Evolutionary conservation across 2,329 filamentous ascomycete species (phyloP).

Genomic region (Microcyclosporella mali): DNA sequence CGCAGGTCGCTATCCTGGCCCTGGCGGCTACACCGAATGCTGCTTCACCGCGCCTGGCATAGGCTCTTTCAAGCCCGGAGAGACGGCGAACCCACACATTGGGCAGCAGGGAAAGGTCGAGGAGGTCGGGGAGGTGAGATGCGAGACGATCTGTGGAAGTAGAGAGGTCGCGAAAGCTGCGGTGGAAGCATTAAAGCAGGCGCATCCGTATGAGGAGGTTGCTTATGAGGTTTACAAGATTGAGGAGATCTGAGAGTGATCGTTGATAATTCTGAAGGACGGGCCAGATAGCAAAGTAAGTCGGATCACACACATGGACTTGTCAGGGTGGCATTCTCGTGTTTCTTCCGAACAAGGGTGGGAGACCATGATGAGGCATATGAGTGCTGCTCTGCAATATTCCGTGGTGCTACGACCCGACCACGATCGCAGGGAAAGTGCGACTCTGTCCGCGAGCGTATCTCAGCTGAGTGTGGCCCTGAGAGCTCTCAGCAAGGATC

Average conservation of each 20-base stretch:
- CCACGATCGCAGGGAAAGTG: too few species aligned
- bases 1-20: conserved; percentile 39
- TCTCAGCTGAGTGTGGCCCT: too few species aligned
- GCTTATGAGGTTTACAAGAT: conserved; percentile 43
- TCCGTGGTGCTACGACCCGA: too few species aligned
- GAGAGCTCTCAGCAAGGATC: too few species aligned
- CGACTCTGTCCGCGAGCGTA: too few species aligned
- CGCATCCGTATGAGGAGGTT: conserved; percentile 42
- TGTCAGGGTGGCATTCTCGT: too few species aligned
- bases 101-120: conserved; percentile 54
- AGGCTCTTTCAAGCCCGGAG: conserved; percentile 61
- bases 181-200: conserved; percentile 57
- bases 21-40: conserved; percentile 39
- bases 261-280: too few species aligned
- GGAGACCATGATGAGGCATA: too few species aligned
- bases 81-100: conserved; percentile 57
- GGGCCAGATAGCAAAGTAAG: too few species aligned
- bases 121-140: conserved; percentile 53
- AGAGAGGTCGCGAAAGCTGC: conserved; percentile 51
- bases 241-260: conserved; percentile 34
- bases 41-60: conserved; percentile 45
- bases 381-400: too few species aligned
- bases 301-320: too few species aligned
- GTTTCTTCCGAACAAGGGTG: too few species aligned
- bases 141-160: conserved; percentile 58